Base-by-base conservation (phyloP, 345 rosid species). In the Rubroshorea leprosula region DNA sequence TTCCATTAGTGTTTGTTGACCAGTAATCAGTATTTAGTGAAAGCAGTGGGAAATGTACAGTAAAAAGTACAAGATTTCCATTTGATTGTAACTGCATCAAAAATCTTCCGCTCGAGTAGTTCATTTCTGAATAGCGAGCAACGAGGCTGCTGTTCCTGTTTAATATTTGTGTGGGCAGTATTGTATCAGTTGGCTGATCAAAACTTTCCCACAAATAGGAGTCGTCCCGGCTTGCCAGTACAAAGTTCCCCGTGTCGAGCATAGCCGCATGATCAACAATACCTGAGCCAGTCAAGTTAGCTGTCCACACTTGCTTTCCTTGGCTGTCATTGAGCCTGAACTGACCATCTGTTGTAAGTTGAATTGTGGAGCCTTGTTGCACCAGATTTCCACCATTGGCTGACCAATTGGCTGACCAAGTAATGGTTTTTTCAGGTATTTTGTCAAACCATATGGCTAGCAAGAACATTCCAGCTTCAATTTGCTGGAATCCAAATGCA, bases 161-260 rank as follows among this genome's bases (percentile, higher is more conserved):
- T 60, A 81, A 7, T 5, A 23, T 63, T 71, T 83, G 86, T 2
- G 68, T 57, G 49, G 89, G 87, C 13, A 86, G 45, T 1, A 86
- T 45, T 5, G 83, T 77, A 6, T 86, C 87, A 0, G 87, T 77
- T 11, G 94, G 89, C 5, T 75, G 12, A 26, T 19, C 58, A 58
- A 81, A 86, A 48, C 73, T 77, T 56, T 72, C 55, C 89, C 94
- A 79, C 49, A 83, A 1, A n/a, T n/a, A n/a, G n/a, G n/a, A n/a
- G n/a, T n/a, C n/a, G n/a, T n/a, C n/a, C n/a, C n/a, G n/a, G n/a
- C n/a, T n/a, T n/a, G n/a, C n/a, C n/a, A n/a, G n/a, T n/a, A n/a
- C n/a, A n/a, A n/a, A n/a, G n/a, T n/a, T n/a, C n/a, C n/a, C n/a
- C n/a, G n/a, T n/a, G n/a, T n/a, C n/a, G n/a, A n/a, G n/a, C n/a